phyloP scores from a whole-genome alignment of 352 stramenopile species.

The Pythium coloratum region DNA sequence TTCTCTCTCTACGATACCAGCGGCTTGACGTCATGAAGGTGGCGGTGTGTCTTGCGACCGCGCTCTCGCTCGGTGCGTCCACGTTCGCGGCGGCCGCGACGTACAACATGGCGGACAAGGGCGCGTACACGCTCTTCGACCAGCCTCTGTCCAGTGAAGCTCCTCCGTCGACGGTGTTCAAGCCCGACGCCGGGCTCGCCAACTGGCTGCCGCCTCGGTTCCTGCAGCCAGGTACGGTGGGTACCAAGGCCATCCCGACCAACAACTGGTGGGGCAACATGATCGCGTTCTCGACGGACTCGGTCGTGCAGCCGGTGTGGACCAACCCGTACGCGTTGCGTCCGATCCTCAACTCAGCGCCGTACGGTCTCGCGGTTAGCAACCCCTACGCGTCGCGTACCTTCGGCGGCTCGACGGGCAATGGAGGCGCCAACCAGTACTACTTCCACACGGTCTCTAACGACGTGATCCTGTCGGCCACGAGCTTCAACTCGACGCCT shows the following conservation, averaged over 20 bases:
- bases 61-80: conserved; percentile 20
- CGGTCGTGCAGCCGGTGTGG: conserved; percentile 52
- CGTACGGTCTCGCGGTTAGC: conserved; percentile 50
- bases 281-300: conserved; percentile 37
- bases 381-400: conserved; percentile 56
- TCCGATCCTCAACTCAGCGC: conserved; percentile 35
- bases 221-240: conserved; percentile 43
- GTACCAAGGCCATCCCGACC: conserved; percentile 51
- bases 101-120: conserved; percentile 20
- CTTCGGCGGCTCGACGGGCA: conserved; percentile 47
- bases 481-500: conserved; percentile 41
- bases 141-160: conserved; percentile 32
- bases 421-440: conserved; percentile 47
- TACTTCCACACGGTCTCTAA: conserved; percentile 47
- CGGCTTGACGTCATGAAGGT: not conserved
- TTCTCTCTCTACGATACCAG: too few relatives aligned
- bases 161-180: conserved; percentile 27
- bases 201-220: conserved; percentile 53
- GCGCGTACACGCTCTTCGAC: conserved; percentile 31
- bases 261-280: conserved; percentile 82
- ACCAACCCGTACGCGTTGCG: conserved; percentile 65
- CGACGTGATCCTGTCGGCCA: conserved; percentile 54
- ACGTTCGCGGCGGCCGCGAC: conserved; percentile 17
- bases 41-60: not conserved
- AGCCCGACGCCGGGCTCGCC: conserved; percentile 26